Base-by-base conservation (phyloP, 1,284 basidiomycete species). In the Ceratobasidium sp. region DNA sequence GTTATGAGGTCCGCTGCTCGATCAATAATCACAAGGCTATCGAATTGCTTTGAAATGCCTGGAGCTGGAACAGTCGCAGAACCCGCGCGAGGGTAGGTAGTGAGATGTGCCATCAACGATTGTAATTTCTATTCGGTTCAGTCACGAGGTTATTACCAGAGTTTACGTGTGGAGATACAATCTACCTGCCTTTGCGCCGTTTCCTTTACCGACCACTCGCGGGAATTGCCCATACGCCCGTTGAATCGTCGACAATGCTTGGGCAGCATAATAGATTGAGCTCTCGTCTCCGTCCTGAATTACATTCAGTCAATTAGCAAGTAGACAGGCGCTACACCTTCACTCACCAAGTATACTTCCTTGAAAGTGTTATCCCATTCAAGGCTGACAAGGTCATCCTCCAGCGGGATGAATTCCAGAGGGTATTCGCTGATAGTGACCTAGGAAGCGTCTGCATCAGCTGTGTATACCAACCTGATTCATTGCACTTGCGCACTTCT, bases 1-100 rank as follows among this genome's bases (percentile, higher is more conserved):
- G 97, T 98, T 67, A 97, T 90, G 89, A 98, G 92, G 79, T 99
- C 97, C n/a, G 93, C 89, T 52, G 90, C 87, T 62, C 97, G 88
- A 80, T 99, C 97, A 71, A 99, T 78, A 50, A 99, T 86, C 76
- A 99, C 89, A 72, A 99, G 82, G 23, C 89, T 91, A 79, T 99
- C 97, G 71, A 99, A 87, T 75, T 85, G 87, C 34, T 87, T 85
- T 0, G 88, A 85, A 9, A 83, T 52, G 36, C 57, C 67, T 1
- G 78, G 41, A 82, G 79, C 14, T 83, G 78, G 9, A 82, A 78
- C 16, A 79, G 80, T 73, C 85, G 83, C 18, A 84, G 79, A 46
- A 80, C 77, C 61, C 23, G 45, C 67, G 23, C 67, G 67, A 39
- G 67, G 67, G 18, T 71, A 71, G 28, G 67, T 21, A 34, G 67